Conservation (phyloP, 768 basidiomycete species). For the Suillus variegatus region DNA sequence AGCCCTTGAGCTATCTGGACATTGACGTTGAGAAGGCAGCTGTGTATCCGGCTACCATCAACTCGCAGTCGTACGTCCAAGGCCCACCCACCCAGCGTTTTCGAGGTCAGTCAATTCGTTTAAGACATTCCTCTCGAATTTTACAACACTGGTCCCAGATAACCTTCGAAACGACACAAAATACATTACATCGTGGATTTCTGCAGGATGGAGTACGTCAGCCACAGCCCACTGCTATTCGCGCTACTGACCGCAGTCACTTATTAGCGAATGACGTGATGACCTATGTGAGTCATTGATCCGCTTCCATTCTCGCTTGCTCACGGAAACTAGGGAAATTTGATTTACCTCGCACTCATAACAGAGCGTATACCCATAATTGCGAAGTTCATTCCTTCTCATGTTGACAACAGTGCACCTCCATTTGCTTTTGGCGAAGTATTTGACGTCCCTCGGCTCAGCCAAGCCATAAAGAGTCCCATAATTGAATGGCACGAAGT, state of each 20-base stretch:
- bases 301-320: not conserved
- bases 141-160: slow-evolving; percentile 38
- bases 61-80: slow-evolving; percentile 19
- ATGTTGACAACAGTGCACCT: slow-evolving; percentile 50
- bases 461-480: slow-evolving; percentile 43
- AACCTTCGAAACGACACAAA: slow-evolving; percentile 60
- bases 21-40: not conserved
- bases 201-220: slow-evolving; percentile 74
- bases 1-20: not conserved
- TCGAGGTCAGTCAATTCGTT: slow-evolving; percentile 42
- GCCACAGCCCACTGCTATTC: not conserved
- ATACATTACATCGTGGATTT: slow-evolving; percentile 75
- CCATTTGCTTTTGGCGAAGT: slow-evolving; percentile 59
- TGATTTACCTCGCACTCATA: slow-evolving; percentile 59
- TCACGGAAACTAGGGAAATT: slow-evolving; percentile 48
- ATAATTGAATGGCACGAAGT: slow-evolving; percentile 67
- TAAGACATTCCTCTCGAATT: too few species aligned
- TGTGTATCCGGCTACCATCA: not conserved
- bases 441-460: slow-evolving; percentile 58
- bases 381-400: slow-evolving; percentile 58
- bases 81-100: slow-evolving; percentile 61
- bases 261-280: slow-evolving; percentile 72
- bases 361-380: slow-evolving; percentile 62
- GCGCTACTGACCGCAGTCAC: slow-evolving; percentile 4
- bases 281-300: slow-evolving; percentile 53